Evolutionary conservation across 495 filamentous ascomycete species (phyloP).

Genomic region (Pyronema domesticum): DNA sequence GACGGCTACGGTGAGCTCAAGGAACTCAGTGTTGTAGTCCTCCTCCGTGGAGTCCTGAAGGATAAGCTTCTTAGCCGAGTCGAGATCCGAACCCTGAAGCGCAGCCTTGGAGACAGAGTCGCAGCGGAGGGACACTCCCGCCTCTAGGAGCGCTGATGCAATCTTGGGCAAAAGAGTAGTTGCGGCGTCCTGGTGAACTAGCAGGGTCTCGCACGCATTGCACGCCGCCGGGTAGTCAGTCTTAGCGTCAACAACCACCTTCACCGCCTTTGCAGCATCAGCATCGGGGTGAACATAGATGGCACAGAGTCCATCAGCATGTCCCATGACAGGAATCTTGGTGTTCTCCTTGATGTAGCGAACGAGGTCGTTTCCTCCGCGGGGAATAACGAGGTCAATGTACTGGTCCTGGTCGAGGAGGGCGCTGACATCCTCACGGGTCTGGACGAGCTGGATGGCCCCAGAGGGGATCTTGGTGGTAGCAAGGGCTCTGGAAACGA

Average conservation of each 20-base stretch:
- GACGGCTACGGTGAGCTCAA: constrained; percentile 67
- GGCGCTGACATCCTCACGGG: constrained; percentile 69
- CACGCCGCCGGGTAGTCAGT: constrained; percentile 90
- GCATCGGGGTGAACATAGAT: constrained; percentile 76
- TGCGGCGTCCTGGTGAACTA: constrained; percentile 62
- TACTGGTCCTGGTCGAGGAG: constrained; percentile 65
- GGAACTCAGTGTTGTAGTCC: constrained; percentile 81
- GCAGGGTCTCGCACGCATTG: constrained; percentile 76
- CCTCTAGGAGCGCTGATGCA: constrained; percentile 49
- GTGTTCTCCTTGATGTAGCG: constrained; percentile 75
- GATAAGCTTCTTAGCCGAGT: constrained; percentile 25
- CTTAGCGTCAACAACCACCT: constrained; percentile 80
- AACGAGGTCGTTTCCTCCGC: constrained; percentile 86
- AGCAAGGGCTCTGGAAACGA: constrained; percentile 63
- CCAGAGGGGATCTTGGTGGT: constrained; percentile 62
- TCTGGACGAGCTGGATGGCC: constrained; percentile 82
- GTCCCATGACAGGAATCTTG: constrained; percentile 87
- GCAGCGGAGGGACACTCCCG: constrained; percentile 72
- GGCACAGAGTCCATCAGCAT: constrained; percentile 86
- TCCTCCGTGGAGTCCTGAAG: constrained; percentile 44
- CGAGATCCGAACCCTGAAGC: constrained; percentile 30
- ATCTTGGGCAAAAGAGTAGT: constrained; percentile 49
- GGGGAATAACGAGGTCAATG: constrained; percentile 89
- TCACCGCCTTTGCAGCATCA: constrained; percentile 48
- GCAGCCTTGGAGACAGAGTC: constrained; percentile 48